These are phyloP conservation scores for Gracilaria caudata DNA, from an alignment of 23 red algal species.

Conservation along the genomic window DNA sequence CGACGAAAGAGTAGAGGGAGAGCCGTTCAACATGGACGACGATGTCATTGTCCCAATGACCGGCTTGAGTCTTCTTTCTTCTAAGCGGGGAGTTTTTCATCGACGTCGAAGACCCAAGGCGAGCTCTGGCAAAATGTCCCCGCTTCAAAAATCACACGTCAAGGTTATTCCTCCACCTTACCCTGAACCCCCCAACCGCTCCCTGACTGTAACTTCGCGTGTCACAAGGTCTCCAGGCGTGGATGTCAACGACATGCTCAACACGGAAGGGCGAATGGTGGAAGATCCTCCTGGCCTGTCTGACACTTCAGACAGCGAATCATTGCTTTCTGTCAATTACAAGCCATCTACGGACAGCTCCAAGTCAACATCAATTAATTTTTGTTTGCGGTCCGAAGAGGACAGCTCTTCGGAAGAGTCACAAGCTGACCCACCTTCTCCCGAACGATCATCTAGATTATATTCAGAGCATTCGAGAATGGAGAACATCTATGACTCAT, in stretches of 20 bases:
- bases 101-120: background rate
- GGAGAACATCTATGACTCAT: background rate
- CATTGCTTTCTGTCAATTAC: background rate
- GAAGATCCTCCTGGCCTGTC: background rate
- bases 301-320: constrained; percentile 10
- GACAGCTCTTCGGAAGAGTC: background rate
- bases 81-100: background rate
- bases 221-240: background rate
- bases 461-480: background rate
- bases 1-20: background rate
- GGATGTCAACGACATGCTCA: background rate
- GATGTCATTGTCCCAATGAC: background rate
- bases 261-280: background rate
- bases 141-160: background rate
- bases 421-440: background rate
- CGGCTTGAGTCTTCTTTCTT: background rate
- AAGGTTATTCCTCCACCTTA: background rate
- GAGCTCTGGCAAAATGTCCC: constrained; percentile 2
- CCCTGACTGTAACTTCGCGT: background rate
- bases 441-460: background rate
- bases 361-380: constrained; percentile 7
- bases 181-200: background rate
- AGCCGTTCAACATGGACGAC: background rate
- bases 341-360: background rate
- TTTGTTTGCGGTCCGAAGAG: constrained; percentile 4